Base-by-base conservation (phyloP, 139 green algal species). In the Chlamydomonas incerta region DNA sequence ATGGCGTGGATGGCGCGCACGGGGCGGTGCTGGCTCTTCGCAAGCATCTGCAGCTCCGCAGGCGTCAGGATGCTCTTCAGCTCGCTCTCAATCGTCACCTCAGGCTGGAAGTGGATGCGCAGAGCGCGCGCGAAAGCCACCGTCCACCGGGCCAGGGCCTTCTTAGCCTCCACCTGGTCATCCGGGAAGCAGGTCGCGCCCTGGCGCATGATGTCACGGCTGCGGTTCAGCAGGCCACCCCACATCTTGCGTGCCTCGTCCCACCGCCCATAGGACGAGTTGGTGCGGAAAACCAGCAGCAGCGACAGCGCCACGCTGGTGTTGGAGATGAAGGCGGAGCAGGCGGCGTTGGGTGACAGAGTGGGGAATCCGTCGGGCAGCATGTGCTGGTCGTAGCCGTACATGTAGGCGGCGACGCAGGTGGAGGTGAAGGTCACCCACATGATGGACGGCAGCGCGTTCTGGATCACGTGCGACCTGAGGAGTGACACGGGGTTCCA, bases 231-330 rank as follows among this genome's bases (percentile, higher is more conserved):
- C 65, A 94, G 65, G 17, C 74, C 57, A 50, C 92, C 92, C 91
- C 91, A 95, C 80, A 93, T 90, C 86, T 93, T 93, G 72, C 92
- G 91, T 15, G 91, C 92, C 65, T 93, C 92, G 41, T 91, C 74
- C 86, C 87, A 94, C 34, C 91, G 89, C 17, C 71, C 82, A 71
- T 91, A 93, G 47, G 23, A 67, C 17, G 71, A 28, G 80, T 91
- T 91, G 67, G 88, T 91, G 60, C 88, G 83, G 80, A 91, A 91
- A 34, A 91, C 88, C 60, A 88, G 82, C 55, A 82, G 60, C 63
- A 88, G 88, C 3, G 92, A 93, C 68, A 95, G 81, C 26, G 80
- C 88, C 41, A 88, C 73, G 11, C 33, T 62, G 35, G 88, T 90
- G 76, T 81, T 87, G 15, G 67, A 69, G 62, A 88, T 63, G 65